Evolutionary conservation across 1,139 yeast genomes (phyloP), one percentile per base, ranked within the genome.

Genomic region (Debaryomyces coudertii): DNA sequence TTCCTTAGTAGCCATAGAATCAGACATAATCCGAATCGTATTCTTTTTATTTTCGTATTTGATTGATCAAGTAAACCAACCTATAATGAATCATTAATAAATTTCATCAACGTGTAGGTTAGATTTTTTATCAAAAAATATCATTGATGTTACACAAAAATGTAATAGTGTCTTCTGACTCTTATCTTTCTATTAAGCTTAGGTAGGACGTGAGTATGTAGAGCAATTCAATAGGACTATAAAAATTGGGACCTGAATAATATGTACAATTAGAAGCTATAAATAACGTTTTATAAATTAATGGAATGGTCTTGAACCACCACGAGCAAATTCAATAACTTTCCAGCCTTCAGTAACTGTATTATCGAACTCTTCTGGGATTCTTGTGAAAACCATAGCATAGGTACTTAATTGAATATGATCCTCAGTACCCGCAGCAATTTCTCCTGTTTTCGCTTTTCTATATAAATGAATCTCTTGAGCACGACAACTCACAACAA

Each of bases 331-430:
- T 69, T 95, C 99, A 62, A 93, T 71, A 47, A 95, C 84, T 73
- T 89, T 90, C 99, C 99, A 95, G 36, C 99, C 99, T 62, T 90
- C 96, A 23, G 99, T 95, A 58, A 85, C 90, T 47, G 80, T 79
- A 65, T 95, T 89, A 51, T 85, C 96, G 63, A 95, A 83, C 53
- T 92, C 92, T 66, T 92, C 99, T 8, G 97, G 92, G 46, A 88
- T 76, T 68, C 99, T 82, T 23, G 99, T 90, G 60, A 95, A 76
- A 24, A 93, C 99, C 92, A 95, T 85, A 41, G 97, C 98, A 65
- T 95, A 95, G 11, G 96, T 87, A 58, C 96, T 86, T 77, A 90
- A 80, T 66, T 90, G 85, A 56, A 95, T 90, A 67, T 90, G 90
- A 61, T 93, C 96, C 63, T 90, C 97, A 42, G 93, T 83, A 57